Evolutionary conservation across 2,329 filamentous ascomycete species (phyloP).

Genomic region (Alternaria triticimaculans): DNA sequence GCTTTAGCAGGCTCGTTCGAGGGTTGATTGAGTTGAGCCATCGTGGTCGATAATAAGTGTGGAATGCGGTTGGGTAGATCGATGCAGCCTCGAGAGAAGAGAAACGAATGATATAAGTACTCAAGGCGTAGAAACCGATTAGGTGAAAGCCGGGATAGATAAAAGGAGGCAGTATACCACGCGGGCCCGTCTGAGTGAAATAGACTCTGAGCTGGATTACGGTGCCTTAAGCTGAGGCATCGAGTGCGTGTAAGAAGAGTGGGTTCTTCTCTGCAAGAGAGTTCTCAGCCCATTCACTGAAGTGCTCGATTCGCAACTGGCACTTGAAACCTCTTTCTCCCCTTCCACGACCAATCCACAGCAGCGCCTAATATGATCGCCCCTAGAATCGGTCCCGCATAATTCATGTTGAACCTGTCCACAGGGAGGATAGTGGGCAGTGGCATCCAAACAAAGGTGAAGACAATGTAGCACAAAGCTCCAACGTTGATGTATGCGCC

Average conservation of each 20-base stretch:
- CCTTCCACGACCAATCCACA: slow-evolving; percentile 32
- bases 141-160: background rate
- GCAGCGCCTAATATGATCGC: slow-evolving; percentile 28
- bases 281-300: background rate
- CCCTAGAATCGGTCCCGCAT: slow-evolving; percentile 33
- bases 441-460: slow-evolving; percentile 35
- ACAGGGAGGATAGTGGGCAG: slow-evolving; percentile 33
- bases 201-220: background rate
- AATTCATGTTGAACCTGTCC: slow-evolving; percentile 31
- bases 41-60: background rate
- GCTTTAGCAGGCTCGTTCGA: background rate
- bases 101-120: background rate
- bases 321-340: slow-evolving; percentile 34
- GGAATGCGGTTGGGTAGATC: background rate
- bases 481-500: slow-evolving; percentile 30
- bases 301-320: slow-evolving; percentile 11
- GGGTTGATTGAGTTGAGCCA: background rate
- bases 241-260: background rate
- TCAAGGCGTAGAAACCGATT: background rate
- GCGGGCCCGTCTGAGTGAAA: background rate
- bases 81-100: background rate
- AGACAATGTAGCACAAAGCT: slow-evolving; percentile 32
- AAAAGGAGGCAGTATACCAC: background rate
- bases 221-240: background rate
- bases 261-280: background rate